Base-by-base conservation (phyloP, 371 early-diverging fungal genomes). In the Mortierella polycephala region DNA sequence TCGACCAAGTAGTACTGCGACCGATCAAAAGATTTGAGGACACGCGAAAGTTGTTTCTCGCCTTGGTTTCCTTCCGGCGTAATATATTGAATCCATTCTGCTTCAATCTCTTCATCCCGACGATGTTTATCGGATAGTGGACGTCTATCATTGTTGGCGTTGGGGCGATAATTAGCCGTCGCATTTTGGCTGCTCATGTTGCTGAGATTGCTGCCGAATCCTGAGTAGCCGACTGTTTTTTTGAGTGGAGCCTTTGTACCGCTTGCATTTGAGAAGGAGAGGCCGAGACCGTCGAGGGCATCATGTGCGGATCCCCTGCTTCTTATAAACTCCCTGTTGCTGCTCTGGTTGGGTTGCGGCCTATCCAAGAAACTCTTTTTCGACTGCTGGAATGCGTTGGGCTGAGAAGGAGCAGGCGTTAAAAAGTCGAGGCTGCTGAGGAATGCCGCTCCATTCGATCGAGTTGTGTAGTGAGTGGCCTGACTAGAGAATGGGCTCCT, bases 101-200 rank as follows among this genome's bases (percentile, higher is more conserved):
- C 64, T 5, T 76, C 82, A 44, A 89, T 89, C 69, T 89, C 88
- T 73, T 88, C 89, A 50, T 89, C 88, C 20, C 89, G 84, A 21
- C 83, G 83, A 2, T 82, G 71, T 30, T 88, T 80, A 41, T 80
- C 71, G 40, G 60, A 37, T 42, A 20, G 30, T 23, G 47, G 42
- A 0, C 21, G 23, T 44, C 6, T 5, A 7, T n/a, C 49, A 2
- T 42, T 37, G 16, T 42, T 41, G 50, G 23, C 23, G 14, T 56
- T 56, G 20, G 46, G 46, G 57, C 23, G 39, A 11, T 18, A 10
- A 30, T 16, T 20, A 5, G 6, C n/a, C n/a, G n/a, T n/a, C n/a
- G n/a, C n/a, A n/a, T n/a, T n/a, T n/a, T n/a, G n/a, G n/a, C n/a
- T 7, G 47, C 30, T 46, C 10, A 46, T 3, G 47, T 12, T 5